A percentile compares a stretch with the other conserved stretches of the same genome.
phyloP scores from a whole-genome alignment of 2,329 filamentous ascomycete genomes.

The Pyrenochaeta sp. region DNA sequence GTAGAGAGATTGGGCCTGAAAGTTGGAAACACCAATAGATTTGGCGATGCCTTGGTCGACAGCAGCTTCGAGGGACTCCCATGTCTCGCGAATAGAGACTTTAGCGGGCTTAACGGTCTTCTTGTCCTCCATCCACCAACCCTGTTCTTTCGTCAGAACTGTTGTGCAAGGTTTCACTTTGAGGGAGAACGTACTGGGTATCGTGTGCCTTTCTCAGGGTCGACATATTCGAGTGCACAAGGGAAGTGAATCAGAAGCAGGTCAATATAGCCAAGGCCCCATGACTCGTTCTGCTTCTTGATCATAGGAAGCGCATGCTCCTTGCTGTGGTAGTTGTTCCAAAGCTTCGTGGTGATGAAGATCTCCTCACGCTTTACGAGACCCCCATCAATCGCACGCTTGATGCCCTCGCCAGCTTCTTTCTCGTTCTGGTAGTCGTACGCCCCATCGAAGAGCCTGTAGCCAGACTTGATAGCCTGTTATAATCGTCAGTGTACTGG shows the following conservation, averaged over 20 bases:
- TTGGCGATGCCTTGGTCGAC: slow-evolving; percentile 61
- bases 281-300: slow-evolving; percentile 77
- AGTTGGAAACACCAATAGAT: slow-evolving; percentile 49
- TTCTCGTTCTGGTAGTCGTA: slow-evolving; percentile 37
- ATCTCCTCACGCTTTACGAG: slow-evolving; percentile 71
- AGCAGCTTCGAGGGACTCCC: slow-evolving; percentile 43
- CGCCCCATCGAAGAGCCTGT: slow-evolving; percentile 41
- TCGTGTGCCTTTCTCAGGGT: slow-evolving; percentile 59
- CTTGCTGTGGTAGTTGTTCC: slow-evolving; percentile 85
- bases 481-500: neutral
- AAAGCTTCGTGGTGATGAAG: slow-evolving; percentile 90
- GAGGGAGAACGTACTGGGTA: slow-evolving; percentile 24
- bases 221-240: slow-evolving; percentile 82
- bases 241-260: slow-evolving; percentile 87
- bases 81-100: slow-evolving; percentile 43
- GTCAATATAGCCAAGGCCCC: slow-evolving; percentile 88
- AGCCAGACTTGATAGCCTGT: slow-evolving; percentile 29
- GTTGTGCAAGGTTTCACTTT: neutral
- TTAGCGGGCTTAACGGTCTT: slow-evolving; percentile 21
- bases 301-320: slow-evolving; percentile 77
- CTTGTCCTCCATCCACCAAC: slow-evolving; percentile 64
- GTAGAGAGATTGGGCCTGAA: slow-evolving; percentile 52
- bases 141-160: slow-evolving; percentile 11
- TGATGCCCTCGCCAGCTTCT: slow-evolving; percentile 28
- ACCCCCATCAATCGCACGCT: slow-evolving; percentile 25